A percentile compares a stretch with the other conserved stretches of the same genome.
These are phyloP conservation scores for Eurotiales sp. DNA, from an alignment of 2,329 filamentous ascomycete genomes.

Conservation along the genomic window DNA sequence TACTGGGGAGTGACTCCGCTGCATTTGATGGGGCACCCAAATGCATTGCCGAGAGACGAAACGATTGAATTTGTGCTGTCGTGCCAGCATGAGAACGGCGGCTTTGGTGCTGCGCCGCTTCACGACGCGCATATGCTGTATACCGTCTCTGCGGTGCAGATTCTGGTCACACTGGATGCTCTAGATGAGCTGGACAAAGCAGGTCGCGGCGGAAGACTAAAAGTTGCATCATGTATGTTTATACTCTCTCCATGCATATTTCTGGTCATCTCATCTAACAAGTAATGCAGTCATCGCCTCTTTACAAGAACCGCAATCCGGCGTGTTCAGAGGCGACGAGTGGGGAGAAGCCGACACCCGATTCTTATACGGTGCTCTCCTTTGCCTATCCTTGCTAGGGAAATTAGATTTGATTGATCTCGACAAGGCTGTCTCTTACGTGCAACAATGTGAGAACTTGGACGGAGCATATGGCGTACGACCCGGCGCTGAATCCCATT, in stretches of 20 bases:
- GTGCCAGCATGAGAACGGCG: slow-evolving; percentile 84
- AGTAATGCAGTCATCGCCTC: slow-evolving; percentile 71
- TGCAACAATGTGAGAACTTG: slow-evolving; percentile 82
- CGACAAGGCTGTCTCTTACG: slow-evolving; percentile 71
- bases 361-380: slow-evolving; percentile 87
- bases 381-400: slow-evolving; percentile 79
- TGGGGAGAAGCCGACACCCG: slow-evolving; percentile 96
- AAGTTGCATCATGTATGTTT: slow-evolving; percentile 72
- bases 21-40: slow-evolving; percentile 75
- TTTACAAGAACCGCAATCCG: slow-evolving; percentile 75
- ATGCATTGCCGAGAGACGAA: slow-evolving; percentile 73
- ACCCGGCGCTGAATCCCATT: slow-evolving; percentile 89
- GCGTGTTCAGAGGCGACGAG: slow-evolving; percentile 88
- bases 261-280: too few species aligned
- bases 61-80: slow-evolving; percentile 91
- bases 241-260: neutral
- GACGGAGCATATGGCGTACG: slow-evolving; percentile 90
- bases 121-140: slow-evolving; percentile 97
- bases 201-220: slow-evolving; percentile 63
- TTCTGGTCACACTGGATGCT: slow-evolving; percentile 80
- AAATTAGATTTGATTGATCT: slow-evolving; percentile 72
- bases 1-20: slow-evolving; percentile 94
- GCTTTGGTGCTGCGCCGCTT: slow-evolving; percentile 88
- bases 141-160: slow-evolving; percentile 91
- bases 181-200: slow-evolving; percentile 74